These are phyloP conservation scores for Xerocomus potaroensis DNA, from an alignment of 768 basidiomycete genomes.

Conservation along the genomic window DNA sequence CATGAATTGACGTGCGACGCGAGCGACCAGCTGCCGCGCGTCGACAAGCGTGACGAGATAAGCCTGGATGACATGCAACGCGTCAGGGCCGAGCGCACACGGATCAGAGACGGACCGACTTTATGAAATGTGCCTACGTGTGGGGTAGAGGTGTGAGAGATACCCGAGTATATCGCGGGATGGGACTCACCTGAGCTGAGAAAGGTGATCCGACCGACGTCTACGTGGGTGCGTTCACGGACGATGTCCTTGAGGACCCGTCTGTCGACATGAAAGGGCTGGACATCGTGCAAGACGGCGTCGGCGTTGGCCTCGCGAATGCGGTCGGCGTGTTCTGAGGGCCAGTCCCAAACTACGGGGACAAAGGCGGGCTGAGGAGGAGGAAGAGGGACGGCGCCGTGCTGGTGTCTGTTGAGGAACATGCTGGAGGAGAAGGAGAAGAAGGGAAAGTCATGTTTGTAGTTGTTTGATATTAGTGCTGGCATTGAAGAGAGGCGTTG, in stretches of 20 bases:
- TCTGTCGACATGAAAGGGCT: slow-evolving; percentile 74
- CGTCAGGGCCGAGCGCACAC: slow-evolving; percentile 5
- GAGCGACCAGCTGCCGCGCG: slow-evolving; percentile 61
- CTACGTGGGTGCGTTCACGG: slow-evolving; percentile 58
- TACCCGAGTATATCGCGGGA: too few relatives aligned
- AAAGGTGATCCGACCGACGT: slow-evolving; percentile 69
- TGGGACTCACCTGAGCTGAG: slow-evolving; percentile 63
- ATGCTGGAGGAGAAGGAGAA: slow-evolving; percentile 11
- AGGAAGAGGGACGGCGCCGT: slow-evolving; percentile 22
- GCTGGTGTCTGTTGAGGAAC: too few relatives aligned
- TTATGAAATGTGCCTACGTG: slow-evolving; percentile 82
- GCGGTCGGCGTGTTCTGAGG: slow-evolving; percentile 66
- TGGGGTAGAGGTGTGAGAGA: not conserved
- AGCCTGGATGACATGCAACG: slow-evolving; percentile 42
- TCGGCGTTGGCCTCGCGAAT: slow-evolving; percentile 61
- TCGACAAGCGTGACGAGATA: slow-evolving; percentile 69
- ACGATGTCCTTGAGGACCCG: slow-evolving; percentile 73
- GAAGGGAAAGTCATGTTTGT: not conserved
- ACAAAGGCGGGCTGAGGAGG: slow-evolving; percentile 4
- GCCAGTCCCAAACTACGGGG: slow-evolving; percentile 64
- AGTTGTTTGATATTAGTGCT: not conserved
- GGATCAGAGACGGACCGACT: slow-evolving; percentile 33
- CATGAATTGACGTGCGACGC: slow-evolving; percentile 84
- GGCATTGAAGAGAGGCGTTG: not conserved
- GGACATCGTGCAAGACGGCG: slow-evolving; percentile 53